Conservation (phyloP, 768 basidiomycete species). For the Mycena filopes region DNA sequence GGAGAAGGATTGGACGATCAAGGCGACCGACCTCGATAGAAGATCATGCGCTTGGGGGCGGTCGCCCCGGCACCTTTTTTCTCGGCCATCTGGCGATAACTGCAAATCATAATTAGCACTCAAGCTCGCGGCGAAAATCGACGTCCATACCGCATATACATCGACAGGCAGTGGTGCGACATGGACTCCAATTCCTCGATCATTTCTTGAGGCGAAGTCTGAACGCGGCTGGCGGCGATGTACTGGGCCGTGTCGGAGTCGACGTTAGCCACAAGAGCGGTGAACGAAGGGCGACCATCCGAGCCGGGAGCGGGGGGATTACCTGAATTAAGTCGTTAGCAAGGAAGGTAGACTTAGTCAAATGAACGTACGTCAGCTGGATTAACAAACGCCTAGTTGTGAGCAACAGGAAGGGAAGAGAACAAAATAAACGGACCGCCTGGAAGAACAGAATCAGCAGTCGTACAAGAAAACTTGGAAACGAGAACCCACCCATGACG, state of each 20-base stretch:
- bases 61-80: constrained; percentile 52
- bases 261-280: constrained; percentile 82
- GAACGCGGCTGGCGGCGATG: constrained; percentile 47
- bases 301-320: constrained; percentile 84
- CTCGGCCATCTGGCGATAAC: constrained; percentile 63
- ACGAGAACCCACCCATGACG: constrained; percentile 68
- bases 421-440: constrained; percentile 15
- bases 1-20: constrained; percentile 21
- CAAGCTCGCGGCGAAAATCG: too few species aligned
- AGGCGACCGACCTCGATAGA: constrained; percentile 69
- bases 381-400: constrained; percentile 35
- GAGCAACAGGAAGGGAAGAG: constrained; percentile 47
- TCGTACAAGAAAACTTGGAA: not conserved
- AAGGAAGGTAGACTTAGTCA: not conserved
- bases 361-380: constrained; percentile 62
- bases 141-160: constrained; percentile 54
- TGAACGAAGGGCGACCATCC: constrained; percentile 83
- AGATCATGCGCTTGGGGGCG: constrained; percentile 76
- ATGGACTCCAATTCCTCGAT: too few species aligned
- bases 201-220: not conserved
- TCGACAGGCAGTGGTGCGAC: constrained; percentile 43
- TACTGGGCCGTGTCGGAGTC: constrained; percentile 84
- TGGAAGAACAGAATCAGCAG: not conserved
- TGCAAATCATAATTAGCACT: not conserved
- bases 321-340: constrained; percentile 43